Base-by-base conservation (phyloP, 768 basidiomycete species). In the Holtermanniella nyarrowii region DNA sequence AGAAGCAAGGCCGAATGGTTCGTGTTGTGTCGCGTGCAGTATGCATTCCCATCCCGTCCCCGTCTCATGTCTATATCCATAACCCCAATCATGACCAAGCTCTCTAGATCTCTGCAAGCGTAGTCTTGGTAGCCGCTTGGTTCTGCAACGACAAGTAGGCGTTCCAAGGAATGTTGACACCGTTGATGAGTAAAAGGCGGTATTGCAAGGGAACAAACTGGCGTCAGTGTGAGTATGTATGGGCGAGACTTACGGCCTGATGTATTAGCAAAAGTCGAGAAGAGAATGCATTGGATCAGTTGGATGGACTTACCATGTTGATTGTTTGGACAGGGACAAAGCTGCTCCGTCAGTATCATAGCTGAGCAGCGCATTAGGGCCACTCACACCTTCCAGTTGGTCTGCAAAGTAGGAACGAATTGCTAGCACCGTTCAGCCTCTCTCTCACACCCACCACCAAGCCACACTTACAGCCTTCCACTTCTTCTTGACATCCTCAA, bases 401-500 rank as follows among this genome's bases (percentile, higher is more conserved):
- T 60, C 50, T 71, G 52, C 47, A 69, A 49, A 23, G 68, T 69
- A n/a, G 65, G 65, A 3, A 63, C 46, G 49, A 65, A 63, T 21
- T 61, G 53, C 63, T 65, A 26, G 16, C 5, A 24, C 5, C 18
- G 42, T 20, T 24, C 7, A 21, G 37, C 26, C 44, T 31, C 46
- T 12, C 13, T 26, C 5, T 14, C 42, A 18, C 12, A 13, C 37
- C 20, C 22, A 40, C 11, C 31, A 37, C 5, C 21, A 44, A 20
- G 13, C 13, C 42, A n/a, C 31, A 59, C 61, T 54, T 48, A 66
- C 67, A 18, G 54, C 68, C 10, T 56, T 61, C 53, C 81, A 72
- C 39, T 78, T 76, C 49, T 76, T 71, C 54, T 72, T 77, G 59
- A 74, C 86, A 58, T 62, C 80, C 57, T 61, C 74, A 49, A 65